phyloP scores from a whole-genome alignment of 495 filamentous ascomycete genomes.

The Ramalina peruviana region DNA sequence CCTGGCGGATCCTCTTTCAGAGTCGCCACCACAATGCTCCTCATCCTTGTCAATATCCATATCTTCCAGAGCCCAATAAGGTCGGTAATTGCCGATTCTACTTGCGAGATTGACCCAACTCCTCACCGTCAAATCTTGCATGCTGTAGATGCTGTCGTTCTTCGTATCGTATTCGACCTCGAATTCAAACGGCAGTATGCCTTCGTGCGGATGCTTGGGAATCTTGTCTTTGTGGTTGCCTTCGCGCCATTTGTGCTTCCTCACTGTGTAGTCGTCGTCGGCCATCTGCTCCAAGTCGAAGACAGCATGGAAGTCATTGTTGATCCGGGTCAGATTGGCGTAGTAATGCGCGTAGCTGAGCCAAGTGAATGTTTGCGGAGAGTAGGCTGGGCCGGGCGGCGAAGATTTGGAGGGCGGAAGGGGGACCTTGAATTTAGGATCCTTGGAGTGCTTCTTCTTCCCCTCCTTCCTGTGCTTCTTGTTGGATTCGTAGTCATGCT shows the following conservation, averaged over 20 bases:
- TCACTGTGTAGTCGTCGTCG: conserved; percentile 13
- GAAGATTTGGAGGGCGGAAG: conserved; percentile 54
- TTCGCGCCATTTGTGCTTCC: conserved; percentile 29
- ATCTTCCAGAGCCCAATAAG: conserved; percentile 8
- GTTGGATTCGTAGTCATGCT: background rate
- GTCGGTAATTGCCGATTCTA: conserved; percentile 50
- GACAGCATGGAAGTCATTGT: conserved; percentile 39
- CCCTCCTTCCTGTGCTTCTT: conserved; percentile 34
- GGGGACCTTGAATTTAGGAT: conserved; percentile 52
- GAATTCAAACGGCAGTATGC: conserved; percentile 53
- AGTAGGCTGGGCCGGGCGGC: conserved; percentile 84
- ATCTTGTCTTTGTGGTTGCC: conserved; percentile 46
- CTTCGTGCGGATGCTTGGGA: conserved; percentile 19
- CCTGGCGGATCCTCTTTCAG: conserved; percentile 8
- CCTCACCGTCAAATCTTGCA: conserved; percentile 75
- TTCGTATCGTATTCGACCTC: conserved; percentile 79
- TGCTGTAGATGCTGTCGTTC: conserved; percentile 55
- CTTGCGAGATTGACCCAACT: conserved; percentile 67
- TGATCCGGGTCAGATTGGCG: conserved; percentile 81
- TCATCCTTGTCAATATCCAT: conserved; percentile 12
- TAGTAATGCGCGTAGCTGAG: conserved; percentile 79
- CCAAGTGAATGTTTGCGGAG: conserved; percentile 63
- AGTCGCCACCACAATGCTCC: conserved; percentile 13
- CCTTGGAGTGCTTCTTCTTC: conserved; percentile 39
- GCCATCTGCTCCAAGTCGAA: background rate